Evolutionary conservation across 495 filamentous ascomycete genomes (phyloP).

Genomic region (Letharia lupina): DNA sequence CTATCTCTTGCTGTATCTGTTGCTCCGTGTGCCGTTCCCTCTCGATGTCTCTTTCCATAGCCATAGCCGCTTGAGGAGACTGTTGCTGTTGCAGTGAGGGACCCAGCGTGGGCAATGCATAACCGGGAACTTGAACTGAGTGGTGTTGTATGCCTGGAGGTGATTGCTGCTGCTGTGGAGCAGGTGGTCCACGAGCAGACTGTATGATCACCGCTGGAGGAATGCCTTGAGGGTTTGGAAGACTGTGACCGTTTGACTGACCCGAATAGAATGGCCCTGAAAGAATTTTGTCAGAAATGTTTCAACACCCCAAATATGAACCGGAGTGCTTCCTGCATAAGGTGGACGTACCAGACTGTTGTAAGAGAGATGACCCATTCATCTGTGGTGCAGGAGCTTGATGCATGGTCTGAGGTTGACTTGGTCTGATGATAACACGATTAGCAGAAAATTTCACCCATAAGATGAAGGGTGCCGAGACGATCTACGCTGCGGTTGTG

Average conservation of each 20-base stretch:
- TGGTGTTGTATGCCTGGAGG: conserved; percentile 41
- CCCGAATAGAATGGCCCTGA: conserved; percentile 28
- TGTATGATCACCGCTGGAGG: conserved; percentile 34
- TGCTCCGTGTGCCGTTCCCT: conserved; percentile 31
- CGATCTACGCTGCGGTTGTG: neutral
- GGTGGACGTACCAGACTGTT: conserved; percentile 37
- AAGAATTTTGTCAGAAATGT: neutral
- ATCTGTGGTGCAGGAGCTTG: conserved; percentile 42
- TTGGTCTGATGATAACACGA: conserved; percentile 22
- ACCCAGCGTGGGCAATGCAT: conserved; percentile 45
- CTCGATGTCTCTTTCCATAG: conserved; percentile 44
- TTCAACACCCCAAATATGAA: neutral
- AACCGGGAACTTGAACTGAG: conserved; percentile 37
- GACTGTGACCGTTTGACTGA: conserved; percentile 42
- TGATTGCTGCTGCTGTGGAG: conserved; percentile 45
- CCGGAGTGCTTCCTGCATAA: conserved; percentile 25
- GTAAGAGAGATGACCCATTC: conserved; percentile 42
- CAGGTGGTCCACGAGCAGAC: conserved; percentile 29
- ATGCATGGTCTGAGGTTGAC: conserved; percentile 28
- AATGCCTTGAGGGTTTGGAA: conserved; percentile 45
- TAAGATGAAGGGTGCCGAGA: neutral
- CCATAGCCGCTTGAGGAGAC: conserved; percentile 40
- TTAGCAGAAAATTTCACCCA: neutral
- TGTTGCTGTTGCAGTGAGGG: conserved; percentile 43
- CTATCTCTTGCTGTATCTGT: conserved; percentile 45